Evolutionary conservation across 2,329 filamentous ascomycete species (phyloP).

Genomic region (Pyricularia grisea): DNA sequence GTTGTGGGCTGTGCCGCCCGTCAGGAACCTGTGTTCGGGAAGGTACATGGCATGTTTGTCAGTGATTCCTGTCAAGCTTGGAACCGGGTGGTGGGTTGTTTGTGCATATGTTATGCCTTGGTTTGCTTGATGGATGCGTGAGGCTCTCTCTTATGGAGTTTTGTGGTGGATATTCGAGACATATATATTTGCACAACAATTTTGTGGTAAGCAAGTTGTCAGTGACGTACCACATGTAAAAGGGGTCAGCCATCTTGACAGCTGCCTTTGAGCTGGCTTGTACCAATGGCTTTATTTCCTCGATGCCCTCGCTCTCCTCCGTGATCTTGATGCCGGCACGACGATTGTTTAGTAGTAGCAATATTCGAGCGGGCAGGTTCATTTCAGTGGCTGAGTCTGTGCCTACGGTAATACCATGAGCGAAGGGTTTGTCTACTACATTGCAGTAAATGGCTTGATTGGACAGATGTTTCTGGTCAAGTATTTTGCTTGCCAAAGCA

Average conservation of each 20-base stretch:
- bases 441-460: background rate
- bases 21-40: background rate
- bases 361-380: background rate
- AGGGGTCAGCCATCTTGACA: background rate
- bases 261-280: background rate
- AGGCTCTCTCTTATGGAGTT: background rate
- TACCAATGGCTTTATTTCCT: background rate
- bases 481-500: background rate
- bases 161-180: background rate
- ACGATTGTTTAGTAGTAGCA: background rate
- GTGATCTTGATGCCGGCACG: background rate
- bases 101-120: background rate
- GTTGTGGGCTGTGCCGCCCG: constrained; percentile 1
- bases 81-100: background rate
- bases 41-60: too few relatives aligned
- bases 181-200: too few relatives aligned
- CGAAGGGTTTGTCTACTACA: background rate
- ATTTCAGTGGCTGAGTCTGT: background rate
- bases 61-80: too few relatives aligned
- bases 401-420: background rate
- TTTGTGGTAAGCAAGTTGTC: background rate
- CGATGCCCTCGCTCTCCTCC: background rate
- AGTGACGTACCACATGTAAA: background rate
- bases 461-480: background rate
- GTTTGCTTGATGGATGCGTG: background rate